Percentiles rank a stretch among this genome's conserved stretches.
These are phyloP conservation scores for Calonectria naviculata DNA, from an alignment of 2,329 filamentous ascomycete genomes.

Conservation along the genomic window DNA sequence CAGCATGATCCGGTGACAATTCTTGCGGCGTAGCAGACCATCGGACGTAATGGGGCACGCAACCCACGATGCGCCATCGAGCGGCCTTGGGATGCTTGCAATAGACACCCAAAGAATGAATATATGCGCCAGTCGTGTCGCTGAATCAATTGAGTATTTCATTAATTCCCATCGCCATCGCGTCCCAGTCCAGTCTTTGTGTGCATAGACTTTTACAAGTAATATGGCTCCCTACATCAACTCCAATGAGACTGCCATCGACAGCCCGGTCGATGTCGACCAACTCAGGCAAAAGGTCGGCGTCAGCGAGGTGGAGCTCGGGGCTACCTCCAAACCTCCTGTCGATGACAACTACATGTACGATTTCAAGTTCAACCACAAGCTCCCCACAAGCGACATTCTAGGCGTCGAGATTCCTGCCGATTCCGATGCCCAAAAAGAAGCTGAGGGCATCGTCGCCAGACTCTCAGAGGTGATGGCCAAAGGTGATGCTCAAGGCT, in stretches of 20 bases:
- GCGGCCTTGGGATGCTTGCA: background rate
- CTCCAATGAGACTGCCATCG: background rate
- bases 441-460: background rate
- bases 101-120: background rate
- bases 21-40: background rate
- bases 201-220: background rate
- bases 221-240: background rate
- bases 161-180: background rate
- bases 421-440: background rate
- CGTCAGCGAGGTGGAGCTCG: background rate
- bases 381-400: background rate
- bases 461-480: background rate
- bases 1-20: background rate
- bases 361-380: background rate
- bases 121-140: background rate
- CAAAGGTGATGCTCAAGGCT: background rate
- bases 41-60: background rate
- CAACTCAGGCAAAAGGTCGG: background rate
- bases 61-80: background rate
- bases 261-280: background rate
- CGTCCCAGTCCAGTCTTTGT: background rate
- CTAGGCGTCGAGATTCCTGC: background rate
- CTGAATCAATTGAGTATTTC: background rate
- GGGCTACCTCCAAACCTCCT: background rate
- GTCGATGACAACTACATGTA: background rate